Base-by-base conservation (phyloP, 768 basidiomycete species). In the Panaeolus papilionaceus region DNA sequence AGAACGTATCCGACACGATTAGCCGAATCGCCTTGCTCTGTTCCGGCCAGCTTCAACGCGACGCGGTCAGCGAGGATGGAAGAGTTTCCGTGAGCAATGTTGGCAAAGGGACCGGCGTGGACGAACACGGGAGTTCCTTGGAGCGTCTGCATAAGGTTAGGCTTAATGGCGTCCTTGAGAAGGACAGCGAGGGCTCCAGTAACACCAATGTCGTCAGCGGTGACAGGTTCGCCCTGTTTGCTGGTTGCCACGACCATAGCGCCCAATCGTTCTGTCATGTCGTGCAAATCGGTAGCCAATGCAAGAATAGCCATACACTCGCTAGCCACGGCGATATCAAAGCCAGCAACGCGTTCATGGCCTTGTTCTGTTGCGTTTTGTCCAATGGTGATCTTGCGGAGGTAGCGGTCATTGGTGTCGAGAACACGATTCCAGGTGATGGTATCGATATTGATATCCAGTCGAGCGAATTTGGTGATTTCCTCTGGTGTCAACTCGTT, bases 111-210 rank as follows among this genome's bases (percentile, higher is more conserved):
- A 64, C 97, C 97, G 4, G 97, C 97, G 77, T 99, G 97, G 4
- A 99, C 98, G 75, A 99, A 98, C 70, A 99, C 98, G 44, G 97
- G 97, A 0, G 97, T 99, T 51, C 97, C 97, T 89, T 91, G 70
- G 10, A 68, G 28, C n/a, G 96, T 96, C 80, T 99, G 97, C 97
- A 99, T 99, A 69, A 99, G 80, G 77, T 98, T 99, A 26, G 97
- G 97, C 82, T 99, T 99, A 83, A 99, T 95, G 16, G 98, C 94
- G 74, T 99, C 97, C 83, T 98, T 98, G 90, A 99, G 92, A 70
- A 99, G 86, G 63, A 99, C 96, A 14, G 97, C 94, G 64, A 99
- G 88, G 63, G 97, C 96, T 67, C 96, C 96, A 69, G 95, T 92
- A 71, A 93, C 94, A 71, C 97, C 97, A 64, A 99, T 87, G 76